Evolutionary conservation across 2,329 filamentous ascomycete genomes (phyloP).

Genomic region (Colletotrichum sp.): DNA sequence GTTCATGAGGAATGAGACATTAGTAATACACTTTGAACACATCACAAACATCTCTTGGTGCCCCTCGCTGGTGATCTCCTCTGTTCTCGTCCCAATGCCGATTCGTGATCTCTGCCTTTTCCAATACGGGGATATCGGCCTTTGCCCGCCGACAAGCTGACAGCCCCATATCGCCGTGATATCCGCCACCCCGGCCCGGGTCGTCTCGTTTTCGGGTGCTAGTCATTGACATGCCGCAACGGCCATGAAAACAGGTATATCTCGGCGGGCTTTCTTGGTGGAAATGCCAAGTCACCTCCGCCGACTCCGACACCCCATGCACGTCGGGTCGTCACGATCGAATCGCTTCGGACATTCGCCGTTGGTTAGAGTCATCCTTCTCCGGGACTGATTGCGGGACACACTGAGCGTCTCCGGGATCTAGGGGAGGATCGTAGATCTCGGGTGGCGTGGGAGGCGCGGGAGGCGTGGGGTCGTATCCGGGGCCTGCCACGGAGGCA

Average conservation of each 20-base stretch:
- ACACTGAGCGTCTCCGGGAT: background rate
- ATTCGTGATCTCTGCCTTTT: background rate
- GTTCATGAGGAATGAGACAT: constrained; percentile 17
- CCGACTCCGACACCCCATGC: background rate
- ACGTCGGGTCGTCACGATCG: background rate
- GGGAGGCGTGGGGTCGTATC: background rate
- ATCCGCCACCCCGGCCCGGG: background rate
- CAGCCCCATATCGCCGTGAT: background rate
- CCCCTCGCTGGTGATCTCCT: background rate
- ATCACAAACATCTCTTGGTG: background rate
- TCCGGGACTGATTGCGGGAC: background rate
- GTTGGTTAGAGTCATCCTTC: background rate
- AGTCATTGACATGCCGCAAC: background rate
- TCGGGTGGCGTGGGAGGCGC: background rate
- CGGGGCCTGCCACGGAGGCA: background rate
- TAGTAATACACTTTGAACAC: constrained; percentile 3
- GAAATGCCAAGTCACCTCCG: background rate
- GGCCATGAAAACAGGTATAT: background rate
- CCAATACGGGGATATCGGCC: background rate
- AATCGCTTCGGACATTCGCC: background rate
- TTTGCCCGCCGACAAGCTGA: background rate
- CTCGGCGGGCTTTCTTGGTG: background rate
- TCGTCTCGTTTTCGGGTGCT: background rate
- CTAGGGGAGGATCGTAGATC: background rate
- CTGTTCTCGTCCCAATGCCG: background rate